Conservation (phyloP, 768 basidiomycete genomes). For the Trametes gibbosa region DNA sequence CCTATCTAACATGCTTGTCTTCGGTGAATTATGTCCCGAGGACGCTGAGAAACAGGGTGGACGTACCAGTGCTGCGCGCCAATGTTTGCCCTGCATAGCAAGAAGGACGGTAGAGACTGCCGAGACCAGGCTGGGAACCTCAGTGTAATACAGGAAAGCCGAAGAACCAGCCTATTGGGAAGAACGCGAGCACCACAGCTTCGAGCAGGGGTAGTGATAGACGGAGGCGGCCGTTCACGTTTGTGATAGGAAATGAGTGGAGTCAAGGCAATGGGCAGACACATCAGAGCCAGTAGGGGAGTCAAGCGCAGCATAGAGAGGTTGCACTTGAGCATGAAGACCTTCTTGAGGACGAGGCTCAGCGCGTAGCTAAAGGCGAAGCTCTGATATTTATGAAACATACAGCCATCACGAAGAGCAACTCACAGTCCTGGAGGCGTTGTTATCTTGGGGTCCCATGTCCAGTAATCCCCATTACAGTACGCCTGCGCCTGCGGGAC, state of each 20-base stretch:
- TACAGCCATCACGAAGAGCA: not conserved
- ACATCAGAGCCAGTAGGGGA: constrained; percentile 59
- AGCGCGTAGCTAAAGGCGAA: constrained; percentile 61
- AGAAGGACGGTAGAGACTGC: constrained; percentile 64
- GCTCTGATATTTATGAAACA: constrained; percentile 2
- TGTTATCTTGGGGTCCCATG: constrained; percentile 94
- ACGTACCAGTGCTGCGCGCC: constrained; percentile 73
- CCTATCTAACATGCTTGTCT: constrained; percentile 57
- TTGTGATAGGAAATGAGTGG: constrained; percentile 66
- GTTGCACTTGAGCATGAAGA: constrained; percentile 75
- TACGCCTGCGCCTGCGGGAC: constrained; percentile 95
- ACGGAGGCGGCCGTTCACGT: constrained; percentile 55
- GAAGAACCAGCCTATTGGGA: constrained; percentile 91
- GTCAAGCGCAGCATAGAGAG: constrained; percentile 75
- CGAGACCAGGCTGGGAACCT: constrained; percentile 73
- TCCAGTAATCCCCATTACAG: constrained; percentile 73
- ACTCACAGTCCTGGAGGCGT: constrained; percentile 95
- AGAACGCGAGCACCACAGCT: constrained; percentile 62
- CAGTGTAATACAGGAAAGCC: constrained; percentile 93
- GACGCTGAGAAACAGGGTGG: not conserved
- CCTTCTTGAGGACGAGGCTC: constrained; percentile 57
- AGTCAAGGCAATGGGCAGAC: constrained; percentile 63
- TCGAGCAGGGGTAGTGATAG: constrained; percentile 57
- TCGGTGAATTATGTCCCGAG: constrained; percentile 10
- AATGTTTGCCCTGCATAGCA: constrained; percentile 59